Percentiles rank a stretch among this genome's conserved stretches.
Evolutionary conservation across 495 filamentous ascomycete genomes (phyloP).

Genomic region (Hypoxylon intermedium): DNA sequence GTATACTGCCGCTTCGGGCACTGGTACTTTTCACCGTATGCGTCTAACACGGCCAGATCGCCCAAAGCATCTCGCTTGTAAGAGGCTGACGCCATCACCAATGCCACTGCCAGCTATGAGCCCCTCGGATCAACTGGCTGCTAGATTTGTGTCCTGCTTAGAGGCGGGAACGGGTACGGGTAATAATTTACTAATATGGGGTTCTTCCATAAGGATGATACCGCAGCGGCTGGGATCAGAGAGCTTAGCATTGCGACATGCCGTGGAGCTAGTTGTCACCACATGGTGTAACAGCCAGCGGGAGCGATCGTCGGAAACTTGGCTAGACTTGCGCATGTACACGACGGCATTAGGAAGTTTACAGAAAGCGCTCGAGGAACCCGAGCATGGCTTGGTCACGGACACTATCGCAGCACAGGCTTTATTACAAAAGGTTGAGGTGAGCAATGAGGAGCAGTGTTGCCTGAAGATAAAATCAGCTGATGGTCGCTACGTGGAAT

Average conservation of each 20-base stretch:
- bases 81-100: slow-evolving; percentile 9
- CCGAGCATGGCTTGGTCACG: slow-evolving; percentile 15
- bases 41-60: slow-evolving; percentile 22
- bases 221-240: slow-evolving; percentile 31
- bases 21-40: slow-evolving; percentile 36
- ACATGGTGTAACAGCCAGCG: slow-evolving; percentile 40
- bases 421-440: slow-evolving; percentile 40
- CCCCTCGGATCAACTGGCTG: slow-evolving; percentile 25
- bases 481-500: slow-evolving; percentile 14
- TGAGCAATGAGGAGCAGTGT: slow-evolving; percentile 17
- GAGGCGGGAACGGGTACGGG: slow-evolving; percentile 34
- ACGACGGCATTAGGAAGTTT: slow-evolving; percentile 38
- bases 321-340: slow-evolving; percentile 39
- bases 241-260: slow-evolving; percentile 25
- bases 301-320: slow-evolving; percentile 27
- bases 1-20: slow-evolving; percentile 15
- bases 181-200: slow-evolving; percentile 37
- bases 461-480: neutral
- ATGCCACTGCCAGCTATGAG: slow-evolving; percentile 26
- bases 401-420: slow-evolving; percentile 38
- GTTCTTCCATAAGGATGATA: slow-evolving; percentile 35
- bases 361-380: slow-evolving; percentile 35
- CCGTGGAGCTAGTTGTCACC: slow-evolving; percentile 34
- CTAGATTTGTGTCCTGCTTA: slow-evolving; percentile 30
- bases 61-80: neutral